phyloP scores from a whole-genome alignment of 2,329 filamentous ascomycete genomes.

The Conoideocrella luteorostrata region DNA sequence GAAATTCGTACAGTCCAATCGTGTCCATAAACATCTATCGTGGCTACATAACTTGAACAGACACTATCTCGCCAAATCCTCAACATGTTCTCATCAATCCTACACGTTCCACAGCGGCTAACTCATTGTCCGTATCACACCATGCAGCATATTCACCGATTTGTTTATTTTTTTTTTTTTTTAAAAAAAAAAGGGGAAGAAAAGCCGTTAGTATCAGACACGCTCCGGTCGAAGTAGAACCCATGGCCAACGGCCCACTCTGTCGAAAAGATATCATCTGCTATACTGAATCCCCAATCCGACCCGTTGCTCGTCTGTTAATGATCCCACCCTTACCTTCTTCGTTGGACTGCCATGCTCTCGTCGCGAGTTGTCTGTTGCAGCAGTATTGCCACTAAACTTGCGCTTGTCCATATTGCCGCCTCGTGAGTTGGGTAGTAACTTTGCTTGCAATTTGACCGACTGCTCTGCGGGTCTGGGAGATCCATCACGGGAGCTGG shows the following conservation, averaged over 20 bases:
- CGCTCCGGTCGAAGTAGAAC: too few species aligned
- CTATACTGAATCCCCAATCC: slow-evolving; percentile 49
- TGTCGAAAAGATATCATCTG: slow-evolving; percentile 12
- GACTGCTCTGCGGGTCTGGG: slow-evolving; percentile 37
- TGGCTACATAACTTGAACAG: too few species aligned
- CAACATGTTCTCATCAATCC: too few species aligned
- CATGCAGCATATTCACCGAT: too few species aligned
- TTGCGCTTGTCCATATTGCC: slow-evolving; percentile 46
- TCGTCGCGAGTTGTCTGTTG: slow-evolving; percentile 28
- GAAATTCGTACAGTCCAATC: too few species aligned
- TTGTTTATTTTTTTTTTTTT: too few species aligned
- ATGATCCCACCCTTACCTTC: slow-evolving; percentile 38
- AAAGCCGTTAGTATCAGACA: not conserved
- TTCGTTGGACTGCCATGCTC: slow-evolving; percentile 42
- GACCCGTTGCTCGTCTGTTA: slow-evolving; percentile 33
- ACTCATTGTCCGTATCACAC: too few species aligned
- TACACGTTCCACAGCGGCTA: too few species aligned
- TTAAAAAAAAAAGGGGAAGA: not conserved
- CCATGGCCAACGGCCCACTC: too few species aligned
- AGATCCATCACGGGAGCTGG: slow-evolving; percentile 36
- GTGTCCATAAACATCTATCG: too few species aligned
- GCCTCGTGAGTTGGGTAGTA: slow-evolving; percentile 39
- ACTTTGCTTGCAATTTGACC: slow-evolving; percentile 43
- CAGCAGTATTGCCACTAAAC: slow-evolving; percentile 28
- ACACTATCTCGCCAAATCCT: too few species aligned